phyloP scores from a whole-genome alignment of 1,284 basidiomycete species.

The Pseudozyma tsukubaensis region DNA sequence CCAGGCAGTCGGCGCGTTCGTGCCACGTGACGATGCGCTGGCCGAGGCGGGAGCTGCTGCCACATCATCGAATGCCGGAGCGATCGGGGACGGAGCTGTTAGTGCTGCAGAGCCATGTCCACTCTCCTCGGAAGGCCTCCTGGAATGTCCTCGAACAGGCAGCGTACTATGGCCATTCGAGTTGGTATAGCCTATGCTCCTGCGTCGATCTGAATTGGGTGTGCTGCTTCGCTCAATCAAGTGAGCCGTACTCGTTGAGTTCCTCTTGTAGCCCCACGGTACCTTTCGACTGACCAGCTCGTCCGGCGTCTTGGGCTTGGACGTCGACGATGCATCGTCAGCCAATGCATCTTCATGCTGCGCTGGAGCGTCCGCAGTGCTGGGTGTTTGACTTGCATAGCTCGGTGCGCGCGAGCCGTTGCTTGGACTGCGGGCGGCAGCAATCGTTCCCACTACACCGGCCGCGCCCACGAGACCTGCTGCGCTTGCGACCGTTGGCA shows the following conservation, averaged over 20 bases:
- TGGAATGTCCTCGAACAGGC: conserved; percentile 10
- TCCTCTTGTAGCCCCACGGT: conserved; percentile 57
- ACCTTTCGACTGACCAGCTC: conserved; percentile 59
- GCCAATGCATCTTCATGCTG: conserved; percentile 12
- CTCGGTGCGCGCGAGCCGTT: conserved; percentile 33
- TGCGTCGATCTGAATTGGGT: conserved; percentile 38
- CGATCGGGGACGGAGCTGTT: conserved; percentile 3
- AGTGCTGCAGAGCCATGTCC: conserved; percentile 11
- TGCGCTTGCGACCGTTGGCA: conserved; percentile 8
- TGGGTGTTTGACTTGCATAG: conserved; percentile 29
- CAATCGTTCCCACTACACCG: conserved; percentile 12
- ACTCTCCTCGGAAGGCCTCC: conserved; percentile 14
- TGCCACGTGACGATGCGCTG: conserved; percentile 9
- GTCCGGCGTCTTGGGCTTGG: conserved; percentile 24
- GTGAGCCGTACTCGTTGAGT: conserved; percentile 24
- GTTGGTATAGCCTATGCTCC: conserved; percentile 41
- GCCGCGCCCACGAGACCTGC: conserved; percentile 6
- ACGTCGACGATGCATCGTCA: conserved; percentile 31
- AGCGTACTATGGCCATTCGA: conserved; percentile 33
- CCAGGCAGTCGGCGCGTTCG: conserved; percentile 34
- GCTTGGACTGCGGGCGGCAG: conserved; percentile 23
- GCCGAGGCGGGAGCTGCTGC: conserved; percentile 5
- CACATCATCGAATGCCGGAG: conserved; percentile 7
- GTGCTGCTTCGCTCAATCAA: conserved; percentile 35
- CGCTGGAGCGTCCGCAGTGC: conserved; percentile 11